Percentiles rank a stretch among this genome's conserved stretches.
Conservation (phyloP, 2,329 filamentous ascomycete genomes). For the Thermothelomyces thermophilus region DNA sequence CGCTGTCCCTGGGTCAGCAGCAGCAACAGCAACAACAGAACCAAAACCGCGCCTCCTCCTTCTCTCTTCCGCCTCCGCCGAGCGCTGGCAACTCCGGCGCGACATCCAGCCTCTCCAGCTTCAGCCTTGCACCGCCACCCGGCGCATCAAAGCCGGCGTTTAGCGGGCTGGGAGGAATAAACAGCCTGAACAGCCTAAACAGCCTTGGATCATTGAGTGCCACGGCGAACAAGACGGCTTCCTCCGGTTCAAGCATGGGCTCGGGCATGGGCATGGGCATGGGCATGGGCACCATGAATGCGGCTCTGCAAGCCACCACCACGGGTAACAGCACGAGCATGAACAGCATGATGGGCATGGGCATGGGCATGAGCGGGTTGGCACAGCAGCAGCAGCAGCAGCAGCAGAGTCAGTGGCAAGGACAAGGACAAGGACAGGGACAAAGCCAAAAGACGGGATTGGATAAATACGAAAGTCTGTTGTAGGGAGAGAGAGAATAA, state of each 20-base stretch:
- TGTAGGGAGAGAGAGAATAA: conserved; percentile 33
- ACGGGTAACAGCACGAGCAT: background rate
- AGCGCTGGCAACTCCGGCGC: conserved; percentile 18
- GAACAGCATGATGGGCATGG: background rate
- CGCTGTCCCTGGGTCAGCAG: conserved; percentile 40
- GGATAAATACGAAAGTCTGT: conserved; percentile 62
- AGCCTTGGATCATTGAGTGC: conserved; percentile 13
- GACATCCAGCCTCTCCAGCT: conserved; percentile 30
- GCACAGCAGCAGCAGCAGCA: conserved; percentile 24
- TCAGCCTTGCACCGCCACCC: conserved; percentile 44
- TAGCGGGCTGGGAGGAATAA: conserved; percentile 26
- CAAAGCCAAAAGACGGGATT: conserved; percentile 44
- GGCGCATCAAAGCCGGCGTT: conserved; percentile 24
- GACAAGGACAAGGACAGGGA: conserved; percentile 26
- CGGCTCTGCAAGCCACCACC: too few relatives aligned
- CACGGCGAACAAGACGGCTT: conserved; percentile 1
- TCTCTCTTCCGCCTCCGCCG: conserved; percentile 53
- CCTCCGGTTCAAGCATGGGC: background rate
- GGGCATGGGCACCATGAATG: conserved; percentile 14
- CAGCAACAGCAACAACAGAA: conserved; percentile 35
- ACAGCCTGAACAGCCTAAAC: conserved; percentile 22
- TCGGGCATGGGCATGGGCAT: conserved; percentile 7
- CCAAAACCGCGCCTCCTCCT: conserved; percentile 39
- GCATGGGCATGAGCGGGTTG: conserved; percentile 14
- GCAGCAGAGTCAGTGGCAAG: conserved; percentile 14